Evolutionary conservation across 2,329 filamentous ascomycete genomes (phyloP).

Genomic region (Monosporascus sp.): DNA sequence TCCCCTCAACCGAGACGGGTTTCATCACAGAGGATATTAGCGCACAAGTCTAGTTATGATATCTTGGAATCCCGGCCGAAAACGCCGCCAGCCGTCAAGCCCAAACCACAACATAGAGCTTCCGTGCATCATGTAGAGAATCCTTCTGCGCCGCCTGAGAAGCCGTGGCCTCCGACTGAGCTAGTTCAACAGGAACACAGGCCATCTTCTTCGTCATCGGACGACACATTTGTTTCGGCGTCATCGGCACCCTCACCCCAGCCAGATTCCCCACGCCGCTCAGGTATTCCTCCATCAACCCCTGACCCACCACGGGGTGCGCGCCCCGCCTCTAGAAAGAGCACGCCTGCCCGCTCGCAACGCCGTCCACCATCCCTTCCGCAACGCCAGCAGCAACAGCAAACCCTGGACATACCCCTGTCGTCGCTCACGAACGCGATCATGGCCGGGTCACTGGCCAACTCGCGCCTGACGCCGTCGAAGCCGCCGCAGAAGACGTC

Average conservation of each 20-base stretch:
- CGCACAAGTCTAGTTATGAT: constrained; percentile 5
- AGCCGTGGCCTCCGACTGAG: background rate
- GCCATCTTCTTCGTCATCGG: constrained; percentile 32
- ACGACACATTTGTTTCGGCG: constrained; percentile 40
- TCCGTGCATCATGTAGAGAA: constrained; percentile 2
- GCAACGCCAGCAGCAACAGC: constrained; percentile 14
- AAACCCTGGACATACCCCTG: constrained; percentile 43
- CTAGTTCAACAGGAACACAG: constrained; percentile 2
- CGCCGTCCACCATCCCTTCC: constrained; percentile 7
- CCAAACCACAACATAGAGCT: constrained; percentile 9
- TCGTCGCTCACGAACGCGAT: constrained; percentile 69
- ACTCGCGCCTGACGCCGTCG: constrained; percentile 43
- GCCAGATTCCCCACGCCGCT: constrained; percentile 20
- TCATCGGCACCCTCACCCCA: constrained; percentile 30
- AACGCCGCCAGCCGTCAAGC: constrained; percentile 8
- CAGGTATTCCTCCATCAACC: constrained; percentile 12
- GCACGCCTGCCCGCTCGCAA: constrained; percentile 1
- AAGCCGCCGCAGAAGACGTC: constrained; percentile 31
- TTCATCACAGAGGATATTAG: constrained; percentile 17
- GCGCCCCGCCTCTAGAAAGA: constrained; percentile 12
- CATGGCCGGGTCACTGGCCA: constrained; percentile 67
- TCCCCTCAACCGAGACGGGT: constrained; percentile 21
- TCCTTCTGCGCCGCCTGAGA: background rate
- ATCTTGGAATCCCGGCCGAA: constrained; percentile 2
- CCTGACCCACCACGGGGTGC: constrained; percentile 11